Evolutionary conservation across 2,329 filamentous ascomycete genomes (phyloP).

Genomic region (Cytospora mali): DNA sequence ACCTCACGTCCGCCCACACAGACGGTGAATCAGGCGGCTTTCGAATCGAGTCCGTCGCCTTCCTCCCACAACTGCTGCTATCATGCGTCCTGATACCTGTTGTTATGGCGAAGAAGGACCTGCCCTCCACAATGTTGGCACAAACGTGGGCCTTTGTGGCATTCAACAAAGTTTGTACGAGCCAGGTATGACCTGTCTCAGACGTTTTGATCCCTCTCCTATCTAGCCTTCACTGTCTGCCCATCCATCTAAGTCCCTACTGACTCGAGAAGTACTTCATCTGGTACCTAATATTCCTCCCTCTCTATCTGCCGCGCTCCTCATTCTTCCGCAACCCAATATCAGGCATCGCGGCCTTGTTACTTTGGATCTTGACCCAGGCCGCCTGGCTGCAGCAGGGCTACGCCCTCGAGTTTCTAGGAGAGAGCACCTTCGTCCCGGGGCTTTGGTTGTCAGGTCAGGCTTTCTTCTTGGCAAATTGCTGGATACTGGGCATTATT

Average conservation of each 20-base stretch:
- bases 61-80: constrained; percentile 83
- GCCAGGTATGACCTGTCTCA: constrained; percentile 67
- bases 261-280: constrained; percentile 76
- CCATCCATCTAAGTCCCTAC: too few relatives aligned
- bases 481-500: constrained; percentile 83
- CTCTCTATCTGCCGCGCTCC: constrained; percentile 84
- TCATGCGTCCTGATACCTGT: constrained; percentile 73
- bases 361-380: constrained; percentile 77
- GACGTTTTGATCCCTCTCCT: not conserved
- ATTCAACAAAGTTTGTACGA: constrained; percentile 99
- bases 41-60: constrained; percentile 77
- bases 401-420: constrained; percentile 78
- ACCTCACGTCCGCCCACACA: constrained; percentile 72
- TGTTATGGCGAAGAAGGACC: constrained; percentile 75
- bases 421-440: constrained; percentile 79
- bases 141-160: constrained; percentile 97
- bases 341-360: constrained; percentile 66
- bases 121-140: constrained; percentile 83
- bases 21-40: constrained; percentile 40
- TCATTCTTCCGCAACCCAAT: constrained; percentile 64
- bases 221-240: not conserved
- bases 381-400: constrained; percentile 75
- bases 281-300: constrained; percentile 95
- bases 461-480: constrained; percentile 82
- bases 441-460: constrained; percentile 78